phyloP scores from a whole-genome alignment of 176 grass and related monocot genomes.

The Typha latifolia region DNA sequence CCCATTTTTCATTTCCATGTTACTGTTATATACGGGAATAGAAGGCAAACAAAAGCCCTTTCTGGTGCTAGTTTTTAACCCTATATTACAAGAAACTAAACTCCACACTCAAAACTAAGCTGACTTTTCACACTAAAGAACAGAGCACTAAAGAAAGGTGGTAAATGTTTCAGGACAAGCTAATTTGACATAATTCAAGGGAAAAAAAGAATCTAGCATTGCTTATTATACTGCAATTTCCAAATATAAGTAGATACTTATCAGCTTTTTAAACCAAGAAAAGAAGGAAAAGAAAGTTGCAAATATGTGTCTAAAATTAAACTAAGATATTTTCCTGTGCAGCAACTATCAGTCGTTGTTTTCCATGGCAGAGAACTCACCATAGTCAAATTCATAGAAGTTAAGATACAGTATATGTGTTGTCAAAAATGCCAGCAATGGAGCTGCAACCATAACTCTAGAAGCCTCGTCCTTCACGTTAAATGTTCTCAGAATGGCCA shows the following conservation, averaged over 20 bases:
- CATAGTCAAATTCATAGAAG: conserved; percentile 78
- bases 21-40: too few species aligned
- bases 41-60: too few species aligned
- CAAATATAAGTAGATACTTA: not conserved
- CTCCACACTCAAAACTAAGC: too few species aligned
- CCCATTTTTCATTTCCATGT: too few species aligned
- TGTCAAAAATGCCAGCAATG: conserved; percentile 84
- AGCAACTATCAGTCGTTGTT: not conserved
- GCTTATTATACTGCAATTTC: not conserved
- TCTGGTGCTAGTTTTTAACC: too few species aligned
- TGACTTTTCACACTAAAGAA: not conserved
- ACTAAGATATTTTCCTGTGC: not conserved
- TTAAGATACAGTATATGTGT: conserved; percentile 95
- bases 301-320: not conserved
- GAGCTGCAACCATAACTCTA: conserved; percentile 80
- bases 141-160: not conserved
- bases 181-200: not conserved
- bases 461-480: conserved; percentile 71
- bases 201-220: not conserved
- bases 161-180: not conserved
- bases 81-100: too few species aligned
- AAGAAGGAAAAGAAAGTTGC: not conserved
- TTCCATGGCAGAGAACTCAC: conserved; percentile 24
- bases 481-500: conserved; percentile 58
- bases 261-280: not conserved